These are phyloP conservation scores for Cochliopodium minus DNA, from an alignment of 208 protist species.

Conservation along the genomic window DNA sequence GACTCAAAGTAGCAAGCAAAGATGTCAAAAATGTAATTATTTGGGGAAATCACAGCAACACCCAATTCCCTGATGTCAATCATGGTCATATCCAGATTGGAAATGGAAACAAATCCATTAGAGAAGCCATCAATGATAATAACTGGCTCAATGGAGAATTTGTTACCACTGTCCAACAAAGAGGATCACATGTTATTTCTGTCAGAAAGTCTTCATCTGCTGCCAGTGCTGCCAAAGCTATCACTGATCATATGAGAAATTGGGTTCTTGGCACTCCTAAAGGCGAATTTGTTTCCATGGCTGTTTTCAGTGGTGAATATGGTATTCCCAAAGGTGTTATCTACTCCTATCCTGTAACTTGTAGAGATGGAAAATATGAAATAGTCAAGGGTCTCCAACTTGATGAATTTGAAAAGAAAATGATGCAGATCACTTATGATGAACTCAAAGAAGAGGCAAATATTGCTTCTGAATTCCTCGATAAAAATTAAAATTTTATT, in stretches of 20 bases:
- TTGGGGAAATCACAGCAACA: conserved; percentile 86
- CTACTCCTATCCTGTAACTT: conserved; percentile 76
- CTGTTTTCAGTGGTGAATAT: conserved; percentile 67
- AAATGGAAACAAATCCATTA: conserved; percentile 27
- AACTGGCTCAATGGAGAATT: conserved; percentile 47
- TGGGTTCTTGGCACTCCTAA: conserved; percentile 3
- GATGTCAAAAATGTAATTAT: conserved; percentile 71
- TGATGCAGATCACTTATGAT: conserved; percentile 20
- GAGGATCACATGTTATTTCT: conserved; percentile 71
- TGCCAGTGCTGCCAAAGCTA: conserved; percentile 57
- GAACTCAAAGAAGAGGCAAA: conserved; percentile 25
- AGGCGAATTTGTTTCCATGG: conserved; percentile 61
- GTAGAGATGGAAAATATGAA: conserved; percentile 47
- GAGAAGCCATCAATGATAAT: conserved; percentile 42
- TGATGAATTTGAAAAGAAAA: conserved; percentile 20
- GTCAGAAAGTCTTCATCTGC: conserved; percentile 59
- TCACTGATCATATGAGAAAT: conserved; percentile 1
- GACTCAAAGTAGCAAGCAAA: conserved; percentile 32
- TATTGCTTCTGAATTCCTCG: neutral
- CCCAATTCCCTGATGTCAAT: conserved; percentile 69
- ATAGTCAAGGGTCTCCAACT: conserved; percentile 46
- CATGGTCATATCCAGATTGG: conserved; percentile 35
- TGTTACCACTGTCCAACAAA: conserved; percentile 56
- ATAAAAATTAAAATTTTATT: neutral
- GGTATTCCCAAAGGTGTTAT: conserved; percentile 60